Evolutionary conservation across 805 yeast species (phyloP), one percentile per base, ranked within the genome.

Genomic region (Hanseniaspora lachancei): DNA sequence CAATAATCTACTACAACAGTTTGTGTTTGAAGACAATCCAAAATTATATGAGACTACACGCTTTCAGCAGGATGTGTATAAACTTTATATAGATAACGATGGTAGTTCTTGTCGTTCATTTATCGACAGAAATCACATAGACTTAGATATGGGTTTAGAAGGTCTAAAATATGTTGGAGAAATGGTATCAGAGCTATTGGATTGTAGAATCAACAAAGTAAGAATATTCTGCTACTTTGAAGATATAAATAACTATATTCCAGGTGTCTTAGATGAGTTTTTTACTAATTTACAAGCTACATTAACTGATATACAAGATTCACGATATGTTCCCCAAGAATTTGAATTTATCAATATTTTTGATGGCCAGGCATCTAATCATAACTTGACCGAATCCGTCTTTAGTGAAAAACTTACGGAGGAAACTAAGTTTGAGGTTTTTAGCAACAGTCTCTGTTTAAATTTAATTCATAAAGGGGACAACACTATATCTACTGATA

Each of bases 211-310:
- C 9, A 38, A 20, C 16, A 53, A 53, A n/a, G 21, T 53, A 5
- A 46, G 56, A 46, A 53, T 53, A 15, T 38, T 53, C 9, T 53
- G 56, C 27, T 53, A 46, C 23, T 53, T 38, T 40, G 40, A 53
- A 18, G 56, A 53, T 36, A 38, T 53, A 18, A 53, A 53, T 20
- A 53, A 53, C n/a, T 53, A 46, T 44, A 46, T 53, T 20, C 50
- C 50, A 10, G 29, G 41, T 27, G 56, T 53, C 12, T 18, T 53
- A 9, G 47, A 53, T n/a, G 50, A 46, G 9, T 53, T 53, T 32
- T 46, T 53, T 21, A 13, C 18, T 16, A 44, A 48, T 15, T 23
- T 53, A 12, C 29, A 53, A 23, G 49, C 41, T 5, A 21, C 40
- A 15, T 10, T 53, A 15, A 23, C 41, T 10, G 56, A 44, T 46